Base-by-base conservation (phyloP, 495 filamentous ascomycete species). In the Massariosphaeria phaeospora region DNA sequence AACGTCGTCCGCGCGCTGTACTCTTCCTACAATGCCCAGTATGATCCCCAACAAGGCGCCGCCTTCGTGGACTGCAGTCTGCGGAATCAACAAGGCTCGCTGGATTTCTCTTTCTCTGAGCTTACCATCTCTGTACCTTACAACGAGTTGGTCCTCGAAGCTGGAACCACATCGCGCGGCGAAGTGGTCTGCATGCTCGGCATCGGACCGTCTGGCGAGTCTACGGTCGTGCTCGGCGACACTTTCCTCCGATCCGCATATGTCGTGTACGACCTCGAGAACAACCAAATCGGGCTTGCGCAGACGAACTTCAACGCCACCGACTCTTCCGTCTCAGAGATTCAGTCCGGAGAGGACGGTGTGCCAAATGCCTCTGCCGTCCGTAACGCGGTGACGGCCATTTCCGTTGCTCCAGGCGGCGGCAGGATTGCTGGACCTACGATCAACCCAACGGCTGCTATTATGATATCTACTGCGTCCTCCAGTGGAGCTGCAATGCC, bases 191-290 rank as follows among this genome's bases (percentile, higher is more conserved):
- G 83, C 67, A 70, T 70, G 13, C 79, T 89, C 66, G 85, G 83
- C 40, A 85, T 96, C 66, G 76, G 77, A 7, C 84, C 87, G 11
- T 80, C 86, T 4, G 80, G 78, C 10, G 58, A 70, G n/a, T 79
- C 78, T 38, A 83, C 80, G 3, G 73, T 77, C 31, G 84, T 95
- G 3, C 72, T 98, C 27, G 91, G 91, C 11, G 91, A 98, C 66
- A 96, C 91, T 0, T 98, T 96, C 73, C 75, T 98, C 13, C 80
- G 93, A 49, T 87, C 83, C 29, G 89, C 91, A 0, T 98, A 96
- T 63, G 82, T 96, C 24, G 91, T 98, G 0, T 96, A 90, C 64
- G 91, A 96, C 62, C 72, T 96, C 13, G 77, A 75, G 12, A 95
- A 91, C 66, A 89, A 96, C 69, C 78, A 89, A 70, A 91, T 98